Base-by-base conservation (phyloP, 2,329 filamentous ascomycete genomes). In the Colletotrichum falcatum region DNA sequence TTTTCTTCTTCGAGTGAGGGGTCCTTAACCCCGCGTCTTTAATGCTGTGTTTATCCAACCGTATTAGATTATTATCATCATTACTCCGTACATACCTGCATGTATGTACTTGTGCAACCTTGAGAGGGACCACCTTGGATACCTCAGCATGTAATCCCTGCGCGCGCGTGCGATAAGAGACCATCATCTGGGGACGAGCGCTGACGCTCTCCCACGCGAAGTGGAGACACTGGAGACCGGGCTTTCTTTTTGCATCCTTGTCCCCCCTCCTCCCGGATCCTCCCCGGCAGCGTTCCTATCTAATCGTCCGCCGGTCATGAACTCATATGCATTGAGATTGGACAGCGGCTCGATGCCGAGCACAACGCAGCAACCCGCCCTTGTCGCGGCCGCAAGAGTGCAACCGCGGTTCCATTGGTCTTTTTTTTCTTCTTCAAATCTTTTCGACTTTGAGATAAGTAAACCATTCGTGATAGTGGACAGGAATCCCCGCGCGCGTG, bases 281-380 rank as follows among this genome's bases (percentile, higher is more conserved):
- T 20, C 18, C 53, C 49, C 49, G 28, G 49, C 20, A 20, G 49
- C 49, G 28, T 54, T 54, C 18, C 49, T 54, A 54, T 54, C 49
- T 53, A 33, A 53, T 53, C 20, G 30, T 20, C 30, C 30, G 51
- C 11, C 18, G 18, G 7, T 2, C 18, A 28, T 9, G 9, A n/a
- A 18, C 18, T n/a, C 18, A 26, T 53, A n/a, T 53, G 12, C 49
- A n/a, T n/a, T 33, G 49, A n/a, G 18, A 35, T 35, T 33, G 28
- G 28, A 35, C 30, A 28, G 2, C n/a, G 12, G 9, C 23, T 49
- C 3, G 23, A 53, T n/a, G 20, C 18, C 3, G 28, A 33, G 49
- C 49, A 3, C 4, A 20, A n/a, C 37, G 18, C 49, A 12, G 20
- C 20, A 14, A 37, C 23, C n/a, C 2, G 20, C 2, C 20, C 11